Evolutionary conservation across 2,329 filamentous ascomycete species (phyloP), one percentile per base, ranked within the genome.

Genomic region (Colletotrichum spinosum): DNA sequence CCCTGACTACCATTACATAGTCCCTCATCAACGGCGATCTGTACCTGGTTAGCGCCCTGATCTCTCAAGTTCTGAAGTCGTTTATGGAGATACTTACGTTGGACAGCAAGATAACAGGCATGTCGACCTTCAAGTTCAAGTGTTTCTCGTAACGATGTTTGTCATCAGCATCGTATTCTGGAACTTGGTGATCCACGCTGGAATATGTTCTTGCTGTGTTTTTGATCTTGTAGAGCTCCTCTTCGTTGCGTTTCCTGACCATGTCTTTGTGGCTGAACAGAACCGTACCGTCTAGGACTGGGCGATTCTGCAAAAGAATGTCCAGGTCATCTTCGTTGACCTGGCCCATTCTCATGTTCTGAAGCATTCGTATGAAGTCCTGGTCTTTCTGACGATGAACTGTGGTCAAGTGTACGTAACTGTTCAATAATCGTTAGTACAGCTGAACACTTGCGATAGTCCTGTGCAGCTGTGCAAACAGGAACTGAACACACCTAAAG

Each of bases 311-410:
- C 62, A 86, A 76, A 0, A 88, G 75, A 0, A 81, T 72, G 0
- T 77, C 54, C 3, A 74, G 75, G 9, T 86, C 83, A 0, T 67
- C 67, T 0, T 48, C 37, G 0, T 73, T 70, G 0, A 87, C 73
- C 0, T 69, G 62, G 1, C 86, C 85, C n/a, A 84, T 76, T 1
- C 86, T 79, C 48, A 83, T 83, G 60, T 83, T 87, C 41, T 88
- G 80, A 2, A 90, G 77, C 45, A 89, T 83, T 2, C 74, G 72
- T 60, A 88, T 83, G 70, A 90, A 90, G 0, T 69, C 70, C 42
- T 72, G 59, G 65, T 90, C 87, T 7, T 70, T 81, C 65, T 90
- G 88, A 6, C 88, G 81, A 70, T 88, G 85, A 4, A 90, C 85
- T 4, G 81, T 76, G 1, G 75, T 81, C 0, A 90, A 77, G 8